Evolutionary conservation across 805 yeast species (phyloP).

Genomic region (Ogataea neopini): DNA sequence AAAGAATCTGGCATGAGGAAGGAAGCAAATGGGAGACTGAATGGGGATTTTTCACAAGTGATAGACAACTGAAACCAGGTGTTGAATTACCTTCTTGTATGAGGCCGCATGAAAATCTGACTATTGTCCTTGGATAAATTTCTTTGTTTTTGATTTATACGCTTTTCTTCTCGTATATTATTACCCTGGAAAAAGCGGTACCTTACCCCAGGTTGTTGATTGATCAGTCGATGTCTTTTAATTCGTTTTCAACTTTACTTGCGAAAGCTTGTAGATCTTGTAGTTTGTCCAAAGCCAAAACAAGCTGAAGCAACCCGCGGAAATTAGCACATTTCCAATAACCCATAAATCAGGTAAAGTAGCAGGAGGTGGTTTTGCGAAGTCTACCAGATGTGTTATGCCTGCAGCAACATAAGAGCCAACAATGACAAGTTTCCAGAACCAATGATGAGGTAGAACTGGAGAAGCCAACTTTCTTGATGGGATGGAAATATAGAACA

Average conservation of each 20-base stretch:
- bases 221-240: constrained; percentile 2
- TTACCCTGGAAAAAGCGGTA: neutral
- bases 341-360: constrained; percentile 86
- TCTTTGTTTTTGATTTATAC: neutral
- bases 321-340: constrained; percentile 66
- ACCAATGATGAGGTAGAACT: constrained; percentile 48
- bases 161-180: constrained; percentile 12
- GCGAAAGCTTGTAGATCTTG: constrained; percentile 43
- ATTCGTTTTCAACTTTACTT: constrained; percentile 27
- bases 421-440: constrained; percentile 53
- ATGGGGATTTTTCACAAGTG: constrained; percentile 63
- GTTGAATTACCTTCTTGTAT: constrained; percentile 43
- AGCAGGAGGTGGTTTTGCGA: constrained; percentile 50
- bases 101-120: constrained; percentile 8
- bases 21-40: constrained; percentile 63
- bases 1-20: constrained; percentile 48
- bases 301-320: constrained; percentile 71
- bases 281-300: constrained; percentile 85
- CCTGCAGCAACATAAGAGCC: constrained; percentile 51
- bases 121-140: constrained; percentile 1
- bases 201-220: neutral
- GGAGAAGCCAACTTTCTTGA: constrained; percentile 32
- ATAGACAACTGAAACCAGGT: constrained; percentile 47
- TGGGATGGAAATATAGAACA: constrained; percentile 24
- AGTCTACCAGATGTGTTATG: constrained; percentile 56